Percentiles rank a stretch among this genome's conserved stretches.
phyloP scores from a whole-genome alignment of 2,329 filamentous ascomycete species.

The Aaosphaeria arxii region DNA sequence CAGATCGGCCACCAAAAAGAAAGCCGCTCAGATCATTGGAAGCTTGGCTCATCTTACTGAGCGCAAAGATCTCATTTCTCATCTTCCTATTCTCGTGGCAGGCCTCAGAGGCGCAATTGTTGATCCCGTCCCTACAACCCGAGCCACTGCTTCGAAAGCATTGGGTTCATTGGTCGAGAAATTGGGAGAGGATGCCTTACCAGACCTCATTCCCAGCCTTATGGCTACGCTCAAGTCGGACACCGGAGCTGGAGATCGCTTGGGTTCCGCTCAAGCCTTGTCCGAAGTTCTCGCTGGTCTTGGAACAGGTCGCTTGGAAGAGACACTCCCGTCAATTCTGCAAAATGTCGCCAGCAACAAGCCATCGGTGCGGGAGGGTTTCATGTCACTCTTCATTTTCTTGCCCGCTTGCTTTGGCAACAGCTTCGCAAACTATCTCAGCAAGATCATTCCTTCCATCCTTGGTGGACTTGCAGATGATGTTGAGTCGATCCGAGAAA shows the following conservation, averaged over 20 bases:
- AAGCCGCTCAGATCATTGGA: slow-evolving; percentile 95
- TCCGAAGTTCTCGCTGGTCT: slow-evolving; percentile 94
- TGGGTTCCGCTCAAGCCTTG: slow-evolving; percentile 94
- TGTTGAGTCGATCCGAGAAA: slow-evolving; percentile 93
- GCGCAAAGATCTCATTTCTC: slow-evolving; percentile 85
- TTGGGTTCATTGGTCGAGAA: slow-evolving; percentile 97
- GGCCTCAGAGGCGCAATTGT: slow-evolving; percentile 87
- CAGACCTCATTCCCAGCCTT: slow-evolving; percentile 93
- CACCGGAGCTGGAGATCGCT: slow-evolving; percentile 89
- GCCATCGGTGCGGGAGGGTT: slow-evolving; percentile 87
- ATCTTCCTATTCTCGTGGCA: slow-evolving; percentile 87
- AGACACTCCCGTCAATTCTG: slow-evolving; percentile 91
- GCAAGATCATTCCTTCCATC: slow-evolving; percentile 93
- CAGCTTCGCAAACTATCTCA: slow-evolving; percentile 94
- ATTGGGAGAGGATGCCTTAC: slow-evolving; percentile 91
- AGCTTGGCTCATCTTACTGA: slow-evolving; percentile 96
- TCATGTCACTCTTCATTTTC: slow-evolving; percentile 99
- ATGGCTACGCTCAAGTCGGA: slow-evolving; percentile 98
- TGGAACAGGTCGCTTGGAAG: slow-evolving; percentile 87
- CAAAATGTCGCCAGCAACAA: slow-evolving; percentile 94
- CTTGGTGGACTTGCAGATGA: slow-evolving; percentile 93
- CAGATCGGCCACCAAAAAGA: slow-evolving; percentile 91
- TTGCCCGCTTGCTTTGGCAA: slow-evolving; percentile 98
- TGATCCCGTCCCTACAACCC: slow-evolving; percentile 92
- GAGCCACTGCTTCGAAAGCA: slow-evolving; percentile 93